Evolutionary conservation across 768 basidiomycete species (phyloP).

Genomic region (Suillus clintonianus): DNA sequence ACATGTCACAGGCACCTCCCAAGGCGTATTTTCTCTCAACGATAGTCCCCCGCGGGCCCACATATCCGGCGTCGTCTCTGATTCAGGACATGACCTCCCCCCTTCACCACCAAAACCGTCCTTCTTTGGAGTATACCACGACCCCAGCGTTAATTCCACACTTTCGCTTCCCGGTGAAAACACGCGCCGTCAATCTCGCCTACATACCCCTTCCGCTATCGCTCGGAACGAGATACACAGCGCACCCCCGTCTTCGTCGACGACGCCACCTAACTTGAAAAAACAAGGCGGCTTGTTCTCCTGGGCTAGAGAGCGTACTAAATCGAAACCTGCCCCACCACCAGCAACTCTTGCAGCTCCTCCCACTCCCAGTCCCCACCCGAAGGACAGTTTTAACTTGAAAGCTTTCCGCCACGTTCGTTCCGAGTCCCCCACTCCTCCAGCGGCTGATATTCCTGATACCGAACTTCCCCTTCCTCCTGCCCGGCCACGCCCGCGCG

Average conservation of each 20-base stretch:
- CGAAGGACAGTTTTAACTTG: slow-evolving; percentile 58
- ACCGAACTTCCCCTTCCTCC: slow-evolving; percentile 36
- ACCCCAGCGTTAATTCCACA: slow-evolving; percentile 55
- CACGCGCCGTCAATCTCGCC: slow-evolving; percentile 14
- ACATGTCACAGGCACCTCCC: slow-evolving; percentile 6
- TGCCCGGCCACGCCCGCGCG: slow-evolving; percentile 51
- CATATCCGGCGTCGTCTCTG: slow-evolving; percentile 43
- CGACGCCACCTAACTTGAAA: slow-evolving; percentile 22
- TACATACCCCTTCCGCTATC: slow-evolving; percentile 23
- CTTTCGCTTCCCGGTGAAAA: slow-evolving; percentile 59
- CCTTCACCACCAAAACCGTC: slow-evolving; percentile 67
- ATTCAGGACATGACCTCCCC: slow-evolving; percentile 44
- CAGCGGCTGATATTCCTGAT: slow-evolving; percentile 17
- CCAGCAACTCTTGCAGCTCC: slow-evolving; percentile 39
- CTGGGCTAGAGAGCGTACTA: slow-evolving; percentile 39
- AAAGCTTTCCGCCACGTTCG: slow-evolving; percentile 73
- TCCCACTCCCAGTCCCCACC: slow-evolving; percentile 20
- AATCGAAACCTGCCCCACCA: slow-evolving; percentile 27
- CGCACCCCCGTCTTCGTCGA: slow-evolving; percentile 7
- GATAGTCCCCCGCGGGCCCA: slow-evolving; percentile 31
- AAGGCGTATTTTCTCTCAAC: slow-evolving; percentile 17
- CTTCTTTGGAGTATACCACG: slow-evolving; percentile 61
- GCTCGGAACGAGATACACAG: slow-evolving; percentile 8
- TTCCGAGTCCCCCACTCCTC: slow-evolving; percentile 39
- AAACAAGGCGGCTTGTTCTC: slow-evolving; percentile 38